Percentiles rank a stretch among this genome's conserved stretches.
Evolutionary conservation across 768 basidiomycete species (phyloP).

Genomic region (Dioszegia aurantiaca): DNA sequence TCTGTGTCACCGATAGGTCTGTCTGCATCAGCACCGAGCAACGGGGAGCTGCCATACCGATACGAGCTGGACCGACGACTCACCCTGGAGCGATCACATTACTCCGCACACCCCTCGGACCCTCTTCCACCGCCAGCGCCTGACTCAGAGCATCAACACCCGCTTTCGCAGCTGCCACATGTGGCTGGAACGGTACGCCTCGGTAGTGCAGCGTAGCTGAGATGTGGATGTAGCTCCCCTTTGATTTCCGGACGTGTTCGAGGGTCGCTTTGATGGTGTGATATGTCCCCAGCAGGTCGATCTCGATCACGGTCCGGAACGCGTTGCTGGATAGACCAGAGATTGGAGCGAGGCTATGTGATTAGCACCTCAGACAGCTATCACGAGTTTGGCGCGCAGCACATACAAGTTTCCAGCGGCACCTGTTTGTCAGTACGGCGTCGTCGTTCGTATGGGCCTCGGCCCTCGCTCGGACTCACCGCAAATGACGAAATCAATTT

Average conservation of each 20-base stretch:
- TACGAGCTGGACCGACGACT: conserved; percentile 17
- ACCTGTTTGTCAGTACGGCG: conserved; percentile 56
- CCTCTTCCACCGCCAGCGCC: conserved; percentile 88
- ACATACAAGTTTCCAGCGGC: conserved; percentile 86
- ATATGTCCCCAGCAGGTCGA: conserved; percentile 89
- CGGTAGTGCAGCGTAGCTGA: conserved; percentile 81
- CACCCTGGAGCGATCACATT: conserved; percentile 56
- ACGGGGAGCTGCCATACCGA: background rate
- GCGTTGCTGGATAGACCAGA: conserved; percentile 79
- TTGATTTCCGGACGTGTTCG: conserved; percentile 64
- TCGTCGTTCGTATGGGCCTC: background rate
- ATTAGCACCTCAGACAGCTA: background rate
- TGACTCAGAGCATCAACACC: conserved; percentile 83
- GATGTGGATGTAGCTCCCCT: conserved; percentile 83
- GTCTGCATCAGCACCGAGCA: conserved; percentile 2
- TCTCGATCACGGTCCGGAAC: conserved; percentile 88
- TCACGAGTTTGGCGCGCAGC: background rate
- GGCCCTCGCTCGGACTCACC: conserved; percentile 56
- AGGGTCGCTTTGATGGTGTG: conserved; percentile 93
- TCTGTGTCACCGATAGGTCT: conserved; percentile 77
- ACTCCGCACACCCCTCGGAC: conserved; percentile 86
- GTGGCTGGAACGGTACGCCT: conserved; percentile 72
- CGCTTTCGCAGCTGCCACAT: conserved; percentile 93
- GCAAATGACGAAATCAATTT: conserved; percentile 92
- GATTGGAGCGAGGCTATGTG: conserved; percentile 67